These are phyloP conservation scores for Alternaria gaisen DNA, from an alignment of 2,329 filamentous ascomycete species.

Conservation along the genomic window DNA sequence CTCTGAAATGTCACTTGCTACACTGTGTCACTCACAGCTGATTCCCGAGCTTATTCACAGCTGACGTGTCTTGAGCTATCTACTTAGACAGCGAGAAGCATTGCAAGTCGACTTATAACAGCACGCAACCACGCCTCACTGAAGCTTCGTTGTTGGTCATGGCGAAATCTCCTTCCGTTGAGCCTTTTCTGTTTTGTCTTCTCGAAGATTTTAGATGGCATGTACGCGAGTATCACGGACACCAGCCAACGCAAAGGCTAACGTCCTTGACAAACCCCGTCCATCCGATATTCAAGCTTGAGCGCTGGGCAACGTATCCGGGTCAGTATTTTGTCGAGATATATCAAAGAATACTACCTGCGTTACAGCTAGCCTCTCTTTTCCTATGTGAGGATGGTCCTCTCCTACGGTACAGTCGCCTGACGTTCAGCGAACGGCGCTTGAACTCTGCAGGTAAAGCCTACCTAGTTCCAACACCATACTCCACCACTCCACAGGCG, in stretches of 20 bases:
- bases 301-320: slow-evolving; percentile 28
- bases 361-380: slow-evolving; percentile 25
- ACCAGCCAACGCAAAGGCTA: neutral
- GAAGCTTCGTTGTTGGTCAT: neutral
- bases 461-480: slow-evolving; percentile 14
- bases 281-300: slow-evolving; percentile 22
- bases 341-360: slow-evolving; percentile 15
- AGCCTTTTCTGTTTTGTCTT: neutral
- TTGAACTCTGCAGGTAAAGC: neutral
- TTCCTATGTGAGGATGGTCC: slow-evolving; percentile 24
- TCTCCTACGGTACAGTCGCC: slow-evolving; percentile 30
- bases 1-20: neutral
- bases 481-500: slow-evolving; percentile 3
- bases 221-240: neutral
- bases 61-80: neutral
- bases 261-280: slow-evolving; percentile 22
- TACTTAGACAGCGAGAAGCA: neutral
- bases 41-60: neutral
- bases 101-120: neutral
- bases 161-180: neutral
- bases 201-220: neutral
- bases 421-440: slow-evolving; percentile 21
- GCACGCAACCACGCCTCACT: neutral
- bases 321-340: slow-evolving; percentile 17
- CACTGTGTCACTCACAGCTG: neutral